Conservation (phyloP, 2,329 filamentous ascomycete genomes). For the Zymoseptoria pseudotritici region DNA sequence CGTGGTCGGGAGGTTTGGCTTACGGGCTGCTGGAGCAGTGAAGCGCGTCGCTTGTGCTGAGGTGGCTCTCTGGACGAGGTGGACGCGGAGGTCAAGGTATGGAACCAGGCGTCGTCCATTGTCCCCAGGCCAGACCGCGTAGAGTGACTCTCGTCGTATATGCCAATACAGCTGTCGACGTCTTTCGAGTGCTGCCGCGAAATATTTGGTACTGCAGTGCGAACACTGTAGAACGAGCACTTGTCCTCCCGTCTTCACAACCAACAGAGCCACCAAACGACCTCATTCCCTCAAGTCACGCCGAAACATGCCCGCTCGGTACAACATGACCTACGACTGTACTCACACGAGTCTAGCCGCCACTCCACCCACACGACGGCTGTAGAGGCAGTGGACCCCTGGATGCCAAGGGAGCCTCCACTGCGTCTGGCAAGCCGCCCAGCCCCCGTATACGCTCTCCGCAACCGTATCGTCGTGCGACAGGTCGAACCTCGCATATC, state of each 20-base stretch:
- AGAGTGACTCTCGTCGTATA: neutral
- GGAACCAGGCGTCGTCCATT: constrained; percentile 74
- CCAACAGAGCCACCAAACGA: too few species aligned
- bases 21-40: constrained; percentile 54
- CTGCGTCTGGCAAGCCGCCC: neutral
- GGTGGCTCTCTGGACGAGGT: constrained; percentile 45
- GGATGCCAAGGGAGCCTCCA: neutral
- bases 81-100: constrained; percentile 52
- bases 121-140: neutral
- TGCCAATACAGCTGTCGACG: neutral
- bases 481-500: neutral
- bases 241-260: too few species aligned
- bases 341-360: neutral
- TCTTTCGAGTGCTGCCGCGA: neutral
- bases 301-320: neutral
- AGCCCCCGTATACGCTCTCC: neutral
- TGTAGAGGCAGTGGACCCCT: neutral
- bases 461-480: neutral
- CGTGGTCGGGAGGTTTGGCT: constrained; percentile 28
- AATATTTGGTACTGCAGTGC: too few species aligned
- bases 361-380: neutral
- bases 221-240: neutral
- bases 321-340: neutral
- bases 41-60: constrained; percentile 60
- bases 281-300: neutral